Evolutionary conservation across 257 asterid species (phyloP), one percentile per base, ranked within the genome.

Genomic region (Solanum piurae): DNA sequence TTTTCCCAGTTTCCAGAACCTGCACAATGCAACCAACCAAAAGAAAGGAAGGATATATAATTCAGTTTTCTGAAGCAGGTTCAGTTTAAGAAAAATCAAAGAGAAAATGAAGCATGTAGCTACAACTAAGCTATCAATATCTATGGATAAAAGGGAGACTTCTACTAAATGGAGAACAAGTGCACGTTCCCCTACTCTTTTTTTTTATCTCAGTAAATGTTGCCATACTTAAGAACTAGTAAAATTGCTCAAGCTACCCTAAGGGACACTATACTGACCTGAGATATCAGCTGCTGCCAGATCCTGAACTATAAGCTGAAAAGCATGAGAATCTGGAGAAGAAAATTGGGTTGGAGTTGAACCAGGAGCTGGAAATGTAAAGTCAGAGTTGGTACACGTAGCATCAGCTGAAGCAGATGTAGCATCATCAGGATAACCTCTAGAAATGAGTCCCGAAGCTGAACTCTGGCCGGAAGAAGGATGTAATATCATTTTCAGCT

Each of bases 251-350:
- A 86, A 86, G 83, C 49, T 89, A 87, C 88, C 86, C 93, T 89
- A 77, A 49, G 91, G 92, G 89, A 89, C 90, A 91, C 92, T 91
- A 89, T 89, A 94, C 98, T 93, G 89, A 96, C 99, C 99, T 95
- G 99, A 93, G 92, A 87, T 90, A 84, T 95, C 98, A 89, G 95
- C 93, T 85, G 95, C 92, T 86, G 99, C 93, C 91, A 97, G 96
- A 92, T 97, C 99, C 92, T 95, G 98, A 91, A 96, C 98, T 88
- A 94, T 92, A 90, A 95, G 98, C 93, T 94, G 99, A 91, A 95
- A 93, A 91, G 95, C 94, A 92, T 92, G 96, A 58, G 98, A 92
- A 90, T 90, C 91, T 89, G 90, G 88, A 85, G 98, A 91, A 91
- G 96, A 89, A 83, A 93, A 87, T 86, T 90, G 89, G 88, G 90